Percentiles rank a stretch among this genome's conserved stretches.
Evolutionary conservation across 2,329 filamentous ascomycete genomes (phyloP).

Genomic region (Paraconiothyrium brasiliense): DNA sequence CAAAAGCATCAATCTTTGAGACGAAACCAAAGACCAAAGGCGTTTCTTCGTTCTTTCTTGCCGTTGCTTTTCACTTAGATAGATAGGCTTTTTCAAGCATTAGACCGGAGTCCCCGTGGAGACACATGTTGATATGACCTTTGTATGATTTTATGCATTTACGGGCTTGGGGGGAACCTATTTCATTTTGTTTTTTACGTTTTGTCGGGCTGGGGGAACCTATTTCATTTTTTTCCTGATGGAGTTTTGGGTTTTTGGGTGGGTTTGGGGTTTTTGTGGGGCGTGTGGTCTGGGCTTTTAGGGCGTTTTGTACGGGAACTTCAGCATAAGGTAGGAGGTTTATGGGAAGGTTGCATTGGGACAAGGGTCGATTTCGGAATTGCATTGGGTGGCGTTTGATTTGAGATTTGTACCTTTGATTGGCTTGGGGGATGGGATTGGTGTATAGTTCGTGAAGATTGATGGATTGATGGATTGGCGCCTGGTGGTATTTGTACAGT

Average conservation of each 20-base stretch:
- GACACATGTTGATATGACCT: conserved; percentile 15
- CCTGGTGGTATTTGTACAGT: neutral
- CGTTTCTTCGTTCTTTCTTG: conserved; percentile 21
- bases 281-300: conserved; percentile 8
- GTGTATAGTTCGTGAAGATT: neutral
- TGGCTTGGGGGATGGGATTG: neutral
- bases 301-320: neutral
- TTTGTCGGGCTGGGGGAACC: conserved; percentile 37
- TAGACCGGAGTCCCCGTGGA: conserved; percentile 28
- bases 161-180: conserved; percentile 41
- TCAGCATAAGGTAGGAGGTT: too few species aligned
- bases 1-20: conserved; percentile 5
- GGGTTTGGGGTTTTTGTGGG: conserved; percentile 11
- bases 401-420: neutral
- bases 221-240: conserved; percentile 46
- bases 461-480: neutral
- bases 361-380: neutral
- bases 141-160: conserved; percentile 30
- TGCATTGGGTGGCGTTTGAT: conserved; percentile 11
- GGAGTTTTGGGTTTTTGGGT: conserved; percentile 16
- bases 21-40: neutral
- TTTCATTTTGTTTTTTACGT: conserved; percentile 44
- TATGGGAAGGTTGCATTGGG: too few species aligned
- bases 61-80: conserved; percentile 9
- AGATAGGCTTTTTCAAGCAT: conserved; percentile 27